Evolutionary conservation across 495 filamentous ascomycete genomes (phyloP).

Genomic region (Massariosphaeria phaeospora): DNA sequence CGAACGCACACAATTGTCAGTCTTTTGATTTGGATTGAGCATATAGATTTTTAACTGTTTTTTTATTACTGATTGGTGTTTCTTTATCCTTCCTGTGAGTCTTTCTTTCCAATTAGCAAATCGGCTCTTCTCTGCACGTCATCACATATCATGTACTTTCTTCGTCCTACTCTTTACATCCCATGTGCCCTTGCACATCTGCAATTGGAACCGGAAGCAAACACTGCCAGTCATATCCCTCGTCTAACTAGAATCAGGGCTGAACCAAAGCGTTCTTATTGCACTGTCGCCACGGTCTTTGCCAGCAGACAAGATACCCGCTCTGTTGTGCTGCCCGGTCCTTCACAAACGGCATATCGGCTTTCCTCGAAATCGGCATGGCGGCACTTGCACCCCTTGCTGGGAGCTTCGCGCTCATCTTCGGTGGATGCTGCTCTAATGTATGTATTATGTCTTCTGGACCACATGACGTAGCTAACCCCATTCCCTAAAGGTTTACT

Average conservation of each 20-base stretch:
- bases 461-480: not conserved
- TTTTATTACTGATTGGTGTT: not conserved
- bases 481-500: conserved; percentile 62
- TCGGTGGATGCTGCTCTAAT: conserved; percentile 97
- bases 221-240: too few relatives aligned
- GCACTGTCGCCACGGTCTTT: too few relatives aligned
- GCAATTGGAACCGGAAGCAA: too few relatives aligned
- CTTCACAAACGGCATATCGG: not conserved
- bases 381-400: conserved; percentile 29
- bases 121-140: not conserved
- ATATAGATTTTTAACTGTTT: not conserved
- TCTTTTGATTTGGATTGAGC: not conserved
- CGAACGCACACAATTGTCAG: not conserved
- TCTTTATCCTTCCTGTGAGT: not conserved
- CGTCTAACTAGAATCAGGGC: too few relatives aligned
- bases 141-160: too few relatives aligned
- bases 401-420: conserved; percentile 80
- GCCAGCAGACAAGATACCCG: too few relatives aligned
- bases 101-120: too few relatives aligned
- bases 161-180: too few relatives aligned
- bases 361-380: conserved; percentile 15
- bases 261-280: too few relatives aligned
- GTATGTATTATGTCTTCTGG: conserved; percentile 46
- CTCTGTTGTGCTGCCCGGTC: too few relatives aligned
- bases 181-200: too few relatives aligned